Evolutionary conservation across 2,329 filamentous ascomycete species (phyloP).

Genomic region (Penicillium italicum): DNA sequence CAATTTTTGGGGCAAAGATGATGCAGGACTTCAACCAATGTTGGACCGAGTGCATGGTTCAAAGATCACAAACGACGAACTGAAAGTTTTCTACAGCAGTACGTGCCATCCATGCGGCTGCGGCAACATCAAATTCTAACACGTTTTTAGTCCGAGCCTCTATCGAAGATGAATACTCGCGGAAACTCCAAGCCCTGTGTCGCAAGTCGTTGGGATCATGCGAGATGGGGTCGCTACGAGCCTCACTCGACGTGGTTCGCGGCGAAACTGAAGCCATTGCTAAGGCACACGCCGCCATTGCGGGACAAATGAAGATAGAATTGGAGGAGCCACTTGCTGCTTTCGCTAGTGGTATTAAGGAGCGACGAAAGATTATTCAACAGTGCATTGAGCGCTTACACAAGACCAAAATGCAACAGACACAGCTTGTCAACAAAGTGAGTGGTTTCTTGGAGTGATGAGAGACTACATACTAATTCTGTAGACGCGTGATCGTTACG

Average conservation of each 20-base stretch:
- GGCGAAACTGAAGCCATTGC: constrained; percentile 90
- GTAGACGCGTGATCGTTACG: constrained; percentile 84
- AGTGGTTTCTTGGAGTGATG: constrained; percentile 16
- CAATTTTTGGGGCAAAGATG: constrained; percentile 99
- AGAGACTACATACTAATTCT: constrained; percentile 1
- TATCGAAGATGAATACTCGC: constrained; percentile 94
- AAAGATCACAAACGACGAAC: constrained; percentile 90
- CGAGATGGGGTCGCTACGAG: constrained; percentile 77
- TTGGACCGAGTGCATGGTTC: constrained; percentile 92
- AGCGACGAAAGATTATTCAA: constrained; percentile 93
- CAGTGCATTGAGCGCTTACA: constrained; percentile 88
- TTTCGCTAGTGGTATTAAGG: constrained; percentile 93
- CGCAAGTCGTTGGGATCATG: constrained; percentile 85
- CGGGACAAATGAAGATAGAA: constrained; percentile 91
- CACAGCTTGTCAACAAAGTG: constrained; percentile 85
- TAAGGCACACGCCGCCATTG: constrained; percentile 87
- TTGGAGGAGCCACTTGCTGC: constrained; percentile 89
- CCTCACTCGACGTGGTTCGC: constrained; percentile 81
- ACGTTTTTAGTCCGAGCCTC: constrained; percentile 64
- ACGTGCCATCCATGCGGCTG: constrained; percentile 29
- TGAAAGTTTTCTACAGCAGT: constrained; percentile 87
- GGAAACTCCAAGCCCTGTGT: constrained; percentile 79
- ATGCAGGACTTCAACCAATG: constrained; percentile 87
- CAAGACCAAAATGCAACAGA: constrained; percentile 91
- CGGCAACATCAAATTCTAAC: background rate